phyloP scores from a whole-genome alignment of 2,329 filamentous ascomycete species.

The Tolypocladium endophyticum region DNA sequence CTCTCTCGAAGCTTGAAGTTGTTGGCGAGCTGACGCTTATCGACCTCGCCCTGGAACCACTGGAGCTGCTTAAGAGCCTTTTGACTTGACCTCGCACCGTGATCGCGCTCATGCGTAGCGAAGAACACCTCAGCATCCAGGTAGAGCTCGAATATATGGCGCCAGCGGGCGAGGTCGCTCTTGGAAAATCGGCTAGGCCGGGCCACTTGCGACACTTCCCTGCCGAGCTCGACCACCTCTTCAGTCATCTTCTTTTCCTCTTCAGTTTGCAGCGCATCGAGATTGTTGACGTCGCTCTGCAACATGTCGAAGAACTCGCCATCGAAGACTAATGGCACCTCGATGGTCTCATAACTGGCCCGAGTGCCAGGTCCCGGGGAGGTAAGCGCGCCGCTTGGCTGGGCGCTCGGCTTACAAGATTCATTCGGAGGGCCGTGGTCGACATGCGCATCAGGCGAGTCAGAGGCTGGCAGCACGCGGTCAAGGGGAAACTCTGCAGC shows the following conservation, averaged over 20 bases:
- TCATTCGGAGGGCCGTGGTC: constrained; percentile 1
- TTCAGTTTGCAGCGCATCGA: constrained; percentile 56
- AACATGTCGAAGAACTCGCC: constrained; percentile 71
- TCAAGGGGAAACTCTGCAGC: constrained; percentile 29
- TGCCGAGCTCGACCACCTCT: constrained; percentile 54
- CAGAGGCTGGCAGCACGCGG: neutral
- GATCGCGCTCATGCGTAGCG: constrained; percentile 61
- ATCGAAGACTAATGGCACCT: constrained; percentile 69
- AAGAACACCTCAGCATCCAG: constrained; percentile 75
- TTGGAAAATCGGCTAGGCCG: constrained; percentile 52
- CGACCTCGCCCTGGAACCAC: constrained; percentile 61
- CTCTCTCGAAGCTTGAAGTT: constrained; percentile 59
- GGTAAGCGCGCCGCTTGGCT: neutral
- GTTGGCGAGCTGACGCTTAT: constrained; percentile 44
- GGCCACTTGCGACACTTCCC: constrained; percentile 52
- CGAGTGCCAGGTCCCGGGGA: neutral
- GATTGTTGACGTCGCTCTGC: constrained; percentile 56
- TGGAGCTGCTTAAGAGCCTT: constrained; percentile 58
- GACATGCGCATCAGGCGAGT: neutral
- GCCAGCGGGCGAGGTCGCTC: constrained; percentile 65
- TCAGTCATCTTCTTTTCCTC: constrained; percentile 54
- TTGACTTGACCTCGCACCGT: constrained; percentile 54
- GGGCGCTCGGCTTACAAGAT: neutral
- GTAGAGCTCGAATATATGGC: constrained; percentile 73
- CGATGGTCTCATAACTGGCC: constrained; percentile 33